phyloP scores from a whole-genome alignment of 805 yeast species.

The Vanderwaltozyma yarrowii region DNA sequence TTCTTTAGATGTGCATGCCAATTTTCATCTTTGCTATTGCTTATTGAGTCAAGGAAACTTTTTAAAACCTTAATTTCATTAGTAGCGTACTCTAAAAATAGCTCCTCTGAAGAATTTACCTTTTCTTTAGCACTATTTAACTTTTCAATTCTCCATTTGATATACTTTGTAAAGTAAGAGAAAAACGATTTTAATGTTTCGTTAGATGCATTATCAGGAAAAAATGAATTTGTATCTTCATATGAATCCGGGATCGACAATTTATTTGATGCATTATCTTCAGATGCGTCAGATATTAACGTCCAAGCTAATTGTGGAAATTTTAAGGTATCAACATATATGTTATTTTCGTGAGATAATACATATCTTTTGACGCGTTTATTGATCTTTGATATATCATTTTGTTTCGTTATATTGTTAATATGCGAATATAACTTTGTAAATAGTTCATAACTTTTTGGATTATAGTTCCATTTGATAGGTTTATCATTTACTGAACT shows the following conservation, averaged over 20 bases:
- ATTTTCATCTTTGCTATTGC: too few relatives aligned
- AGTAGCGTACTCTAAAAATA: too few relatives aligned
- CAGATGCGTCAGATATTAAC: constrained; percentile 2
- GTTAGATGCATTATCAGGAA: neutral
- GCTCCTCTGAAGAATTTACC: too few relatives aligned
- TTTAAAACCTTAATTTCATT: too few relatives aligned
- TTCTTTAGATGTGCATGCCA: too few relatives aligned
- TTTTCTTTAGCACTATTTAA: too few relatives aligned
- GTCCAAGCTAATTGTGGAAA: constrained; percentile 9
- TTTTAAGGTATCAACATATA: neutral
- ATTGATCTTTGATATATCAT: neutral
- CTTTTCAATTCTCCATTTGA: constrained; percentile 5
- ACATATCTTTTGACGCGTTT: neutral
- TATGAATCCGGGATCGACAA: too few relatives aligned
- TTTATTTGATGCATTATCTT: neutral
- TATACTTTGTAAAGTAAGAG: constrained; percentile 6
- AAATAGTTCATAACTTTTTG: neutral
- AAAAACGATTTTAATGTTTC: constrained; percentile 3
- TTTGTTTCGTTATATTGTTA: neutral
- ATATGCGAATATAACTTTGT: neutral
- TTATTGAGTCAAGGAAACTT: too few relatives aligned
- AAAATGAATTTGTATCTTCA: neutral
- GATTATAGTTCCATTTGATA: neutral
- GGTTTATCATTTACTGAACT: neutral
- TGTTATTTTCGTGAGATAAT: neutral